phyloP scores from a whole-genome alignment of 2,329 filamentous ascomycete species.

The Fusarium temperatum region DNA sequence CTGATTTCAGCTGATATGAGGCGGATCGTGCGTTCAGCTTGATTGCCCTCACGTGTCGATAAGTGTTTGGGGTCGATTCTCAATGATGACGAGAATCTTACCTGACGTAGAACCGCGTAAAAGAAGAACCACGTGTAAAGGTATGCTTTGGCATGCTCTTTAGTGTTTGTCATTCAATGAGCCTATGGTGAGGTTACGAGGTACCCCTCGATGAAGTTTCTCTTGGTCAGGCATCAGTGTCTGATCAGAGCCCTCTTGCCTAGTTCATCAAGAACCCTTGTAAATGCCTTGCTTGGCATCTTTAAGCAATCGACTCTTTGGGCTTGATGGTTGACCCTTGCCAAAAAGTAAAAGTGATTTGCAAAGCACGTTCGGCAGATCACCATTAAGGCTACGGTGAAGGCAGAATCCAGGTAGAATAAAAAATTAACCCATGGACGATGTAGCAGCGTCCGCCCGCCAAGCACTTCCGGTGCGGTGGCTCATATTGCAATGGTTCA shows the following conservation, averaged over 20 bases:
- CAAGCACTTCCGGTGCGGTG: constrained; percentile 23
- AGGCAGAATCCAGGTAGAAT: constrained; percentile 1
- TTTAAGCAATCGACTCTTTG: background rate
- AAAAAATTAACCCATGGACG: constrained; percentile 17
- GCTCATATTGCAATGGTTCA: constrained; percentile 23
- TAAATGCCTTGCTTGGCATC: constrained; percentile 12
- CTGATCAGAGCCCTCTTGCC: background rate
- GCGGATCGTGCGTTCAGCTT: background rate
- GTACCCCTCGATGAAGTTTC: background rate
- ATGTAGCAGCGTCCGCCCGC: constrained; percentile 17
- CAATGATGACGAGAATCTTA: background rate
- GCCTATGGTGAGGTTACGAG: background rate
- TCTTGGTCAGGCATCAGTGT: constrained; percentile 9
- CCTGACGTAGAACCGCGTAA: background rate
- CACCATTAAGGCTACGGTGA: constrained; percentile 33
- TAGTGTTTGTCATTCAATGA: background rate
- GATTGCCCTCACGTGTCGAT: background rate
- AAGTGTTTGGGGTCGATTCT: background rate
- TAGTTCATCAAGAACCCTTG: background rate
- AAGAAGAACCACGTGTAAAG: background rate
- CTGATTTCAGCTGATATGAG: constrained; percentile 1
- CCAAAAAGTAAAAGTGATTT: constrained; percentile 16
- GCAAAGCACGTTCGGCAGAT: constrained; percentile 27
- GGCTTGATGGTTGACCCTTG: constrained; percentile 6
- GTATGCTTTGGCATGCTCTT: background rate